A percentile compares a stretch with the other conserved stretches of the same genome.
These are phyloP conservation scores for Mortierella sp. DNA, from an alignment of 371 early-diverging fungal genomes.

Conservation along the genomic window DNA sequence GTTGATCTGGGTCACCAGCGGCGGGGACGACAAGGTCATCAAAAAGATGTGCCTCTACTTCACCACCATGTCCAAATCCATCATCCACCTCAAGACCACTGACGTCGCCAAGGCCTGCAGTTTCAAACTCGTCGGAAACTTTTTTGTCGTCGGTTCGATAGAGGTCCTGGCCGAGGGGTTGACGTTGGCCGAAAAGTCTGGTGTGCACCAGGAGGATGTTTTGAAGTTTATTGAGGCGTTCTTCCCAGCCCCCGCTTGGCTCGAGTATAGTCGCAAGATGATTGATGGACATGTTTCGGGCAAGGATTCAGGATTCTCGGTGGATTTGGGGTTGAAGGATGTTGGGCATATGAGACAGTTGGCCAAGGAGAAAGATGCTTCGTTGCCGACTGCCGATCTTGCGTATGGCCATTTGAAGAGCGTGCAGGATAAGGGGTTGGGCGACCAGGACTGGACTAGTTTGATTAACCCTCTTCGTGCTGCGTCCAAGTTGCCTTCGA, in stretches of 20 bases:
- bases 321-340: slow-evolving; percentile 71
- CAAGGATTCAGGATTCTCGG: slow-evolving; percentile 63
- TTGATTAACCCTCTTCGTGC: slow-evolving; percentile 40
- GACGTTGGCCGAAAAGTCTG: slow-evolving; percentile 76
- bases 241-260: slow-evolving; percentile 63
- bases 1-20: slow-evolving; percentile 66
- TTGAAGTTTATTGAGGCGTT: slow-evolving; percentile 72
- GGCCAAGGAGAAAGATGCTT: slow-evolving; percentile 30
- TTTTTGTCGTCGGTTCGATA: slow-evolving; percentile 69
- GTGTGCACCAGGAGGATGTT: slow-evolving; percentile 71
- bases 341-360: slow-evolving; percentile 63
- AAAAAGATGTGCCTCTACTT: slow-evolving; percentile 56
- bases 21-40: slow-evolving; percentile 51
- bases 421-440: slow-evolving; percentile 38
- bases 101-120: slow-evolving; percentile 63
- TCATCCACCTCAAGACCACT: slow-evolving; percentile 54
- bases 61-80: slow-evolving; percentile 55
- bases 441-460: slow-evolving; percentile 45
- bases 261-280: slow-evolving; percentile 61
- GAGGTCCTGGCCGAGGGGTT: slow-evolving; percentile 81
- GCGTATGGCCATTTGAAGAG: slow-evolving; percentile 38
- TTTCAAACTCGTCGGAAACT: slow-evolving; percentile 82
- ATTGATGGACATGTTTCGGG: slow-evolving; percentile 59
- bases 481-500: slow-evolving; percentile 27
- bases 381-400: slow-evolving; percentile 46